Conservation (phyloP, 768 basidiomycete genomes). For the Lyophyllum semitale region DNA sequence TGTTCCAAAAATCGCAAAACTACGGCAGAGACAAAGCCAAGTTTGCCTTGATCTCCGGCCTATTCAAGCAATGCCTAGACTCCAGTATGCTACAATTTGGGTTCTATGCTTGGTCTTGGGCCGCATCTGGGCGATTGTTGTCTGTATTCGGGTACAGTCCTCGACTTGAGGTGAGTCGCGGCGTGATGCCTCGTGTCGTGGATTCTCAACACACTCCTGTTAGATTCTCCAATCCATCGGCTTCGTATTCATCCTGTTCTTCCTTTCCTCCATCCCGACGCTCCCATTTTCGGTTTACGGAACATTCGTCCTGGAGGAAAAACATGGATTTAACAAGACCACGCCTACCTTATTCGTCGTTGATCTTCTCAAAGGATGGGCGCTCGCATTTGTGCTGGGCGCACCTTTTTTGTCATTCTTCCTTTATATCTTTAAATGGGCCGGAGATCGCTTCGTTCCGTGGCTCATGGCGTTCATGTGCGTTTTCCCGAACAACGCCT, state of each 20-base stretch:
- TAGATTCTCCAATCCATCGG: slow-evolving; percentile 81
- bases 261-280: slow-evolving; percentile 65
- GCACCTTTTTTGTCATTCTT: slow-evolving; percentile 86
- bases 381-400: slow-evolving; percentile 69
- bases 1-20: slow-evolving; percentile 86
- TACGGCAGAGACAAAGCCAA: slow-evolving; percentile 92
- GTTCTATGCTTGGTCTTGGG: slow-evolving; percentile 85
- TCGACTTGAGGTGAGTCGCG: slow-evolving; percentile 69
- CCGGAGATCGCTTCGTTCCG: slow-evolving; percentile 89
- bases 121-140: slow-evolving; percentile 50
- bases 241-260: slow-evolving; percentile 69
- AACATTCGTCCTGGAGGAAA: slow-evolving; percentile 93
- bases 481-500: slow-evolving; percentile 25
- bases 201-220: not conserved
- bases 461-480: slow-evolving; percentile 94
- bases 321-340: slow-evolving; percentile 97
- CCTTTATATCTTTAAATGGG: slow-evolving; percentile 90
- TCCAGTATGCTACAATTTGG: slow-evolving; percentile 73
- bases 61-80: slow-evolving; percentile 75
- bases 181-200: not conserved
- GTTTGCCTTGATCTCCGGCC: slow-evolving; percentile 71
- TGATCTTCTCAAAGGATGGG: slow-evolving; percentile 83
- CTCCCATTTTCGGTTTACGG: slow-evolving; percentile 81
- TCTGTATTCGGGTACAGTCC: slow-evolving; percentile 62
- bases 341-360: slow-evolving; percentile 72